Conservation (phyloP, 2,329 filamentous ascomycete genomes). For the Penicillium frequentans region DNA sequence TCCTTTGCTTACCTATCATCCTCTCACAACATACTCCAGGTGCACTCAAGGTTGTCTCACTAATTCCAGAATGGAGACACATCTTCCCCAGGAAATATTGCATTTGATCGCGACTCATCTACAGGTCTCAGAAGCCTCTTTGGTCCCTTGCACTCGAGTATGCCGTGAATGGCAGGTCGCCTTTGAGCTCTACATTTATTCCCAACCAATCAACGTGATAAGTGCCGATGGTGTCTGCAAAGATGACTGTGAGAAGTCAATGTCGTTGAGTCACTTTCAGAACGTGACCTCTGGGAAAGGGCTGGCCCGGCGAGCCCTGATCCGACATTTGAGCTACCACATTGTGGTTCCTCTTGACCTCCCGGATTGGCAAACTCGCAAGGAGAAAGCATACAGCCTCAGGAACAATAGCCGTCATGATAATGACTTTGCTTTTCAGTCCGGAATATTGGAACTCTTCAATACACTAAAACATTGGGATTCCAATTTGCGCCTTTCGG, state of each 20-base stretch:
- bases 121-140: background rate
- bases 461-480: background rate
- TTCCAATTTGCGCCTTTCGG: background rate
- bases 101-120: background rate
- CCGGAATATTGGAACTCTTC: background rate
- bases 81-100: background rate
- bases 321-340: background rate
- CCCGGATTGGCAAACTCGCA: background rate
- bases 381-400: background rate
- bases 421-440: background rate
- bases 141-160: background rate
- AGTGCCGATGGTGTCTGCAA: background rate
- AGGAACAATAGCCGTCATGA: background rate
- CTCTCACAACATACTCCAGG: background rate
- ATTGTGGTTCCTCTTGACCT: background rate
- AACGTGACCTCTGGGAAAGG: background rate
- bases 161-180: background rate
- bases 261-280: background rate
- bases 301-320: background rate
- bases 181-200: background rate
- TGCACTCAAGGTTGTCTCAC: background rate
- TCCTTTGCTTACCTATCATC: no score
- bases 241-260: background rate
- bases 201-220: background rate
- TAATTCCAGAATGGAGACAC: background rate